Evolutionary conservation across 768 basidiomycete genomes (phyloP).

Genomic region (Kondoa malvinella): DNA sequence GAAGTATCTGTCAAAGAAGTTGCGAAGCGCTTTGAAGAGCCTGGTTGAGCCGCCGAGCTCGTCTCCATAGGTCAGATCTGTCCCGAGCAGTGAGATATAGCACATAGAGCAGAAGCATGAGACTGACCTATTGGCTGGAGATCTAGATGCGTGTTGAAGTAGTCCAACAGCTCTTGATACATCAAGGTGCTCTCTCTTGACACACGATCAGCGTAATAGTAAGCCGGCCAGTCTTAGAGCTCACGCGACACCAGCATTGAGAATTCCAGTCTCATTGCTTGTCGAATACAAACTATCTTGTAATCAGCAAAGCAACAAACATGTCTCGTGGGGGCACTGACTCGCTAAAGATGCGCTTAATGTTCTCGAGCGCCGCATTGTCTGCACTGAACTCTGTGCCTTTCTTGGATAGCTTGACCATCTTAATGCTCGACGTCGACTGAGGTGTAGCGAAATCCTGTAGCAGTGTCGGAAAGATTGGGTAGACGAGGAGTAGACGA

Average conservation of each 20-base stretch:
- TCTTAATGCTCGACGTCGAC: too few species aligned
- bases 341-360: background rate
- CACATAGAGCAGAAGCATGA: background rate
- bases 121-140: background rate
- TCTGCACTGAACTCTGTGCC: background rate
- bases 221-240: background rate
- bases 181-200: background rate
- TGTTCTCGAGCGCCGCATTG: background rate
- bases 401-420: background rate
- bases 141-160: background rate
- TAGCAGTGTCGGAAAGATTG: too few species aligned
- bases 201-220: background rate
- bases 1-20: conserved; percentile 19
- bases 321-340: background rate
- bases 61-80: conserved; percentile 20
- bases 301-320: background rate
- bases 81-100: background rate
- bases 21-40: conserved; percentile 16
- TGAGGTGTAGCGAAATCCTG: too few species aligned
- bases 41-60: conserved; percentile 20
- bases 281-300: background rate
- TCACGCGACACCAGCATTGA: background rate
- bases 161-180: background rate
- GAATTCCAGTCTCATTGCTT: background rate
- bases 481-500: too few species aligned